These are phyloP conservation scores for Russula abietina DNA, from an alignment of 768 basidiomycete genomes.

Conservation along the genomic window DNA sequence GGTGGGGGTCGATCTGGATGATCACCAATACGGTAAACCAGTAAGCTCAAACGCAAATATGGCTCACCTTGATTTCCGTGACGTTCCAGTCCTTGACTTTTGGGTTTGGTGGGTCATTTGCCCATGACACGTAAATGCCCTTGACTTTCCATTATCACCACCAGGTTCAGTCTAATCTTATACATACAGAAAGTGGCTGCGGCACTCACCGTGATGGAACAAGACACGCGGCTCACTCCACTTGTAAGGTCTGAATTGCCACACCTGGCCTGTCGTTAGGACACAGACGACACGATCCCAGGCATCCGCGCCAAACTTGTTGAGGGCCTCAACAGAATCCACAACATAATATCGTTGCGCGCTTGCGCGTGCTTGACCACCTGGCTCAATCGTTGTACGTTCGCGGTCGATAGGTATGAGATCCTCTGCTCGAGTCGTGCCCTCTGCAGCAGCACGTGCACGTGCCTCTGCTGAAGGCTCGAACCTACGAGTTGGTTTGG, in stretches of 20 bases:
- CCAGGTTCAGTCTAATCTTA: not conserved
- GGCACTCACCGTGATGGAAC: conserved; percentile 81
- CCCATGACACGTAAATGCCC: conserved; percentile 92
- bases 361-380: conserved; percentile 51
- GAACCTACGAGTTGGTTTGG: conserved; percentile 35
- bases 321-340: conserved; percentile 86
- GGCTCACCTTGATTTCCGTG: conserved; percentile 75
- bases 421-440: conserved; percentile 72
- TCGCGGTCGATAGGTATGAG: conserved; percentile 83
- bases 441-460: conserved; percentile 58
- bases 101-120: conserved; percentile 81
- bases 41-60: not conserved
- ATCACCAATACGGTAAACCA: not conserved
- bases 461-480: conserved; percentile 73
- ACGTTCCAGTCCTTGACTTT: conserved; percentile 98
- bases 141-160: conserved; percentile 53
- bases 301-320: conserved; percentile 86
- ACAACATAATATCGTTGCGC: conserved; percentile 72
- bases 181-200: not conserved
- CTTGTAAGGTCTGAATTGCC: conserved; percentile 97
- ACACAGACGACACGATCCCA: conserved; percentile 98
- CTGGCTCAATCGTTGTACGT: conserved; percentile 62
- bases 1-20: conserved; percentile 76
- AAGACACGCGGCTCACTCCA: conserved; percentile 90
- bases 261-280: conserved; percentile 95